These are phyloP conservation scores for Dictyostelium firmibasis DNA, from an alignment of 78 protist species.

Conservation along the genomic window DNA sequence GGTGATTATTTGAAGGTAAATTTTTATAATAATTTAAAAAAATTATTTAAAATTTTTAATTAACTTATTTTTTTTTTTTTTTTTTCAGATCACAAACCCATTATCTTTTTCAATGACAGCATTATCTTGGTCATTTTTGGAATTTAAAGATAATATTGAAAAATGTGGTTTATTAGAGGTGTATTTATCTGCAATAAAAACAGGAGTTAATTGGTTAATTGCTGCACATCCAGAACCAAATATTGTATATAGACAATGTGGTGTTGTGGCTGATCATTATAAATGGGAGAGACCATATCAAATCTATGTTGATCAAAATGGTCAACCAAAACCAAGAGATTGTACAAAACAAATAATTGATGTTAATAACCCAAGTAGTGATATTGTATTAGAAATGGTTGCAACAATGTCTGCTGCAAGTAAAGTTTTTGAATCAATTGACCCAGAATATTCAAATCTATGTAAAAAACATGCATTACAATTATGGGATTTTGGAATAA, in stretches of 20 bases:
- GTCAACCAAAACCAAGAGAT: constrained; percentile 16
- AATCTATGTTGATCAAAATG: background rate
- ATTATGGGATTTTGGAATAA: constrained; percentile 36
- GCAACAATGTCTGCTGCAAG: constrained; percentile 35
- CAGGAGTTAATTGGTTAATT: background rate
- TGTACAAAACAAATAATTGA: background rate
- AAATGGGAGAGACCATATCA: background rate
- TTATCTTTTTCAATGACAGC: constrained; percentile 6
- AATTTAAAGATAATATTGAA: background rate
- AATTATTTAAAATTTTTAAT: no score
- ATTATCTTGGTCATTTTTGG: background rate
- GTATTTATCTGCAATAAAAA: background rate
- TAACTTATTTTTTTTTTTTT: background rate
- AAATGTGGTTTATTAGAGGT: background rate
- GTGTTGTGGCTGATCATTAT: background rate
- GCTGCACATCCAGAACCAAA: background rate
- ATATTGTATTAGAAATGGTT: constrained; percentile 21
- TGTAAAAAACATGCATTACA: constrained; percentile 36
- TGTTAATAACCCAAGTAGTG: constrained; percentile 34
- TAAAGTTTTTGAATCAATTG: background rate
- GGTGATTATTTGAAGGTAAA: background rate
- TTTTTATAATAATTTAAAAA: no score
- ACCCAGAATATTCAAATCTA: background rate
- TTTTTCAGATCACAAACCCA: background rate
- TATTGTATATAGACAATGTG: background rate